Evolutionary conservation across 164 flowering plant genomes (phyloP).

Genomic region (Warburgia ugandensis): DNA sequence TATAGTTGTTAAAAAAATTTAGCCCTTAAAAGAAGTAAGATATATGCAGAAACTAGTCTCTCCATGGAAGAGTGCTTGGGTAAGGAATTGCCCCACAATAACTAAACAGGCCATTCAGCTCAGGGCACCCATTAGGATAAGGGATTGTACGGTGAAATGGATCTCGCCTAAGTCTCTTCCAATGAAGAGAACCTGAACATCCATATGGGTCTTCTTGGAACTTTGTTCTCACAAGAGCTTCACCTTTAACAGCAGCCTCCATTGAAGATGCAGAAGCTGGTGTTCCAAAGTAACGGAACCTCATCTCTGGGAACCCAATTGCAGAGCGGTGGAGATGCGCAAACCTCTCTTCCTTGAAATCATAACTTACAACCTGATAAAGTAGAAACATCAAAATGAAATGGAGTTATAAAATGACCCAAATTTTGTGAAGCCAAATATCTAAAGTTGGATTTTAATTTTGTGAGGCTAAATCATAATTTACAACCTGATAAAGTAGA

Average conservation of each 20-base stretch:
- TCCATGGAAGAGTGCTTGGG: slow-evolving; percentile 69
- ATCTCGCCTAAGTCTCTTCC: slow-evolving; percentile 72
- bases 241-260: slow-evolving; percentile 74
- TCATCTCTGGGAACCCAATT: slow-evolving; percentile 65
- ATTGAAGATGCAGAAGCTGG: slow-evolving; percentile 56
- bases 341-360: slow-evolving; percentile 88
- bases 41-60: too few species aligned
- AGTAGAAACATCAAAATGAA: too few species aligned
- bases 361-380: slow-evolving; percentile 82
- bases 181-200: slow-evolving; percentile 58
- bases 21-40: too few species aligned
- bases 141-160: slow-evolving; percentile 92
- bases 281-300: slow-evolving; percentile 76
- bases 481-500: slow-evolving; percentile 68
- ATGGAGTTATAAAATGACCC: too few species aligned
- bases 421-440: too few species aligned
- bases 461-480: slow-evolving; percentile 94
- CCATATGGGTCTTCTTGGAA: slow-evolving; percentile 86
- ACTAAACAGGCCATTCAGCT: slow-evolving; percentile 59
- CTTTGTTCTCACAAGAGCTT: slow-evolving; percentile 72
- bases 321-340: slow-evolving; percentile 80
- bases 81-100: slow-evolving; percentile 66
- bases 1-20: too few species aligned
- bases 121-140: slow-evolving; percentile 88
- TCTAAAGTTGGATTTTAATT: too few species aligned